A percentile compares a stretch with the other conserved stretches of the same genome.
These are phyloP conservation scores for Pelargonium citronellum DNA, from an alignment of 441 rosid genomes.

Conservation along the genomic window DNA sequence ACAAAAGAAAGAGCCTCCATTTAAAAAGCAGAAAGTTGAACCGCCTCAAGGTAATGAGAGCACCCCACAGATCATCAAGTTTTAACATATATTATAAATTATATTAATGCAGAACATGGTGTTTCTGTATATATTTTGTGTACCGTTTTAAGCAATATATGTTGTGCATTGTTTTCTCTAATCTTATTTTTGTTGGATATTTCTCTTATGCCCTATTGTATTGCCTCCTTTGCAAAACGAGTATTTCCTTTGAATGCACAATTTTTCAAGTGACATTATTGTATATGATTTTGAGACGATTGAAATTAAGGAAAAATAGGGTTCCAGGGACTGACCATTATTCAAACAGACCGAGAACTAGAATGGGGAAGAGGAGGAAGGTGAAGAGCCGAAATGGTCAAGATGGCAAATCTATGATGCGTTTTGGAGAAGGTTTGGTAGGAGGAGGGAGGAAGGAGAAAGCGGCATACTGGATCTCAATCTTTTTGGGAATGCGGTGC, in stretches of 20 bases:
- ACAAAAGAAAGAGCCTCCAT: constrained; percentile 69
- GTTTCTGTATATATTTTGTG: not conserved
- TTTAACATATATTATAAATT: not conserved
- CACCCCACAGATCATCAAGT: not conserved
- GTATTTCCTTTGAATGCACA: not conserved
- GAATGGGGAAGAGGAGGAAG: too few relatives aligned
- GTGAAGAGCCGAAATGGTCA: too few relatives aligned
- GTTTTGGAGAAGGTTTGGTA: too few relatives aligned
- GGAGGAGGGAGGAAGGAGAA: too few relatives aligned
- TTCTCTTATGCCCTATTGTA: not conserved
- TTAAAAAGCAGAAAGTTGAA: constrained; percentile 77
- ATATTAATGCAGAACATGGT: not conserved
- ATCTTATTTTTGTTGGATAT: not conserved
- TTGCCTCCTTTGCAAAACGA: not conserved
- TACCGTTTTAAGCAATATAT: not conserved
- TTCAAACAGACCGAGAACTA: too few relatives aligned
- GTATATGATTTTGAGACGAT: too few relatives aligned
- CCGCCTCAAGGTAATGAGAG: constrained; percentile 56
- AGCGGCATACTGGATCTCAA: too few relatives aligned
- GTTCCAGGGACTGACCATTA: too few relatives aligned
- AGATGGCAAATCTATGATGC: too few relatives aligned
- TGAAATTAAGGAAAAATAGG: too few relatives aligned
- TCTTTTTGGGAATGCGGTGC: not conserved
- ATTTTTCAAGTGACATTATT: not conserved
- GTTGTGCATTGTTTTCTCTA: not conserved